A percentile compares a stretch with the other conserved stretches of the same genome.
Evolutionary conservation across 148 eudicot genomes (phyloP).

Genomic region (Cornus suecica): DNA sequence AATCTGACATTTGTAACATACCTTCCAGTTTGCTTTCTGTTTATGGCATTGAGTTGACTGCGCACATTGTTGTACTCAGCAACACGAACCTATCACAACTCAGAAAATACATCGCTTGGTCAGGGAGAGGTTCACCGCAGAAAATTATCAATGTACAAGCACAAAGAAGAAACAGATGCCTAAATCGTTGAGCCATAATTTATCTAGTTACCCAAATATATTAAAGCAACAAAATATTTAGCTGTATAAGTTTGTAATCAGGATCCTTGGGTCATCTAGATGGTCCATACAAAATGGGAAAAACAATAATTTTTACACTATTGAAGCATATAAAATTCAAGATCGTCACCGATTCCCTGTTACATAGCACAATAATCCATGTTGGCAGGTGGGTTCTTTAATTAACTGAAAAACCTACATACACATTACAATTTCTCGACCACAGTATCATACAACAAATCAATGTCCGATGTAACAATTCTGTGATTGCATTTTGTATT

Average conservation of each 20-base stretch:
- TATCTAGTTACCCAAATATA: neutral
- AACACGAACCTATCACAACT: slow-evolving; percentile 67
- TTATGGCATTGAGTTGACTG: slow-evolving; percentile 94
- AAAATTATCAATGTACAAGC: neutral
- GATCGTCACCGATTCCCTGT: neutral
- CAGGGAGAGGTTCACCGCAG: neutral
- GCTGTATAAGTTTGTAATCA: neutral
- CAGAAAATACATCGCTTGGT: slow-evolving; percentile 2
- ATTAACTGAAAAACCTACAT: too few species aligned
- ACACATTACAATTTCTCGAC: neutral
- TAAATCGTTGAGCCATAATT: neutral
- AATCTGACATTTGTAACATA: slow-evolving; percentile 24
- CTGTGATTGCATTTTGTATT: neutral
- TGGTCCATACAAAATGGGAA: neutral
- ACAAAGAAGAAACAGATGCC: neutral
- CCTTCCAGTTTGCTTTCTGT: slow-evolving; percentile 98
- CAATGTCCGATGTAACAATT: neutral
- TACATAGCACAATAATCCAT: neutral
- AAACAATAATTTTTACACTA: neutral
- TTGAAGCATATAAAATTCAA: neutral
- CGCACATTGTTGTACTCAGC: slow-evolving; percentile 95
- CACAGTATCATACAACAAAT: neutral
- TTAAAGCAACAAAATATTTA: neutral
- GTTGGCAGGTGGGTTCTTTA: too few species aligned
- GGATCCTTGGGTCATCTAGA: neutral